Evolutionary conservation across 2,329 filamentous ascomycete genomes (phyloP).

Genomic region (Xylariaceae sp.): DNA sequence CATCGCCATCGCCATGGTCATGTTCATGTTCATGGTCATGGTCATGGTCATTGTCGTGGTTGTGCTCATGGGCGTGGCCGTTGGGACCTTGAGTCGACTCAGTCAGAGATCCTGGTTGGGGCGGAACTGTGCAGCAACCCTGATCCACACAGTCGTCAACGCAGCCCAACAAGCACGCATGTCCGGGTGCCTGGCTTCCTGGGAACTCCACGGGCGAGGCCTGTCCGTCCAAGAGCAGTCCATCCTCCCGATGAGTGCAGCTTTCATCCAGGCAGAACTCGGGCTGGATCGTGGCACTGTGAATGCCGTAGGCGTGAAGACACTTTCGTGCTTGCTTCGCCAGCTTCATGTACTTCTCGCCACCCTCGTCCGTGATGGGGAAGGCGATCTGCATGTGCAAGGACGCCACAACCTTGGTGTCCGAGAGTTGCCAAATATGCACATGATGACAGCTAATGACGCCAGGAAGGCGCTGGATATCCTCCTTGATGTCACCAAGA

Average conservation of each 20-base stretch:
- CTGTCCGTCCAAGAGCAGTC: constrained; percentile 24
- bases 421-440: constrained; percentile 95
- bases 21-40: constrained; percentile 30
- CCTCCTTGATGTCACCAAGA: constrained; percentile 84
- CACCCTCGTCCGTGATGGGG: constrained; percentile 75
- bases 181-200: constrained; percentile 22
- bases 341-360: constrained; percentile 82
- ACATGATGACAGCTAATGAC: constrained; percentile 91
- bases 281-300: constrained; percentile 94
- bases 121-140: constrained; percentile 38
- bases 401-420: constrained; percentile 88
- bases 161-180: constrained; percentile 47
- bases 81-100: constrained; percentile 32
- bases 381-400: constrained; percentile 91
- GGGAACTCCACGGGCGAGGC: constrained; percentile 17
- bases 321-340: constrained; percentile 78
- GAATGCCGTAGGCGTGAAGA: constrained; percentile 91
- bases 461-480: constrained; percentile 79
- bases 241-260: constrained; percentile 37
- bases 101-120: constrained; percentile 26
- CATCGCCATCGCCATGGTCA: constrained; percentile 31
- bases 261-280: constrained; percentile 63
- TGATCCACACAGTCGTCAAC: constrained; percentile 43
- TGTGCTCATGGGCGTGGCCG: constrained; percentile 33
- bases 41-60: constrained; percentile 24